Percentiles rank a stretch among this genome's conserved stretches.
These are phyloP conservation scores for Boletus vinaceobasis DNA, from an alignment of 768 basidiomycete genomes.

Conservation along the genomic window DNA sequence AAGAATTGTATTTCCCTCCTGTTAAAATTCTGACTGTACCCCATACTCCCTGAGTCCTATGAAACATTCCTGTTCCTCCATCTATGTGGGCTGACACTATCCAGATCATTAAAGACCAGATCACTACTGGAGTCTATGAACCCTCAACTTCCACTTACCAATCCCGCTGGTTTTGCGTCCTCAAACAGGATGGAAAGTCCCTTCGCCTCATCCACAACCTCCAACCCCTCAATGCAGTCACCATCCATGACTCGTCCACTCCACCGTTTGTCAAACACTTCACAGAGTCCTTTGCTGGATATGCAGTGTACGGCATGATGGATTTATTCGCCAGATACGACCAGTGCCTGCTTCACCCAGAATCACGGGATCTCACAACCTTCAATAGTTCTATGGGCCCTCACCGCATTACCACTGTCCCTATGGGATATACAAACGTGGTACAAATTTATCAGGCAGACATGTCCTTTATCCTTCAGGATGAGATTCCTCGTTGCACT, in stretches of 20 bases:
- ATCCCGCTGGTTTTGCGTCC: not conserved
- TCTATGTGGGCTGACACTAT: not conserved
- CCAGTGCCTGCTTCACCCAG: no score
- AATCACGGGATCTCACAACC: no score
- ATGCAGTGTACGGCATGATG: no score
- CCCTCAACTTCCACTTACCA: not conserved
- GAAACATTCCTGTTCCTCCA: constrained; percentile 30
- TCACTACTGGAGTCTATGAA: constrained; percentile 38
- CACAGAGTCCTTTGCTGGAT: no score
- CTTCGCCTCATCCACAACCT: not conserved
- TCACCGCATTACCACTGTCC: no score
- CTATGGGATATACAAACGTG: no score
- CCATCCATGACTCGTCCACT: not conserved
- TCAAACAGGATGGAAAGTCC: not conserved
- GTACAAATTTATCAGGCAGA: no score
- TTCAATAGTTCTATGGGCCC: no score
- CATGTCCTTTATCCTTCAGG: no score
- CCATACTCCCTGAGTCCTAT: constrained; percentile 34
- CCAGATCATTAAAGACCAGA: constrained; percentile 32
- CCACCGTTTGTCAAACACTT: not conserved
- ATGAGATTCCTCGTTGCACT: not conserved
- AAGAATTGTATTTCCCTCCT: constrained; percentile 30
- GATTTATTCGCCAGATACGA: no score
- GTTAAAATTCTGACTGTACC: constrained; percentile 31
- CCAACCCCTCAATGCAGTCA: not conserved